These are phyloP conservation scores for Chaetomium globosum DNA, from an alignment of 2,329 filamentous ascomycete species.

Conservation along the genomic window DNA sequence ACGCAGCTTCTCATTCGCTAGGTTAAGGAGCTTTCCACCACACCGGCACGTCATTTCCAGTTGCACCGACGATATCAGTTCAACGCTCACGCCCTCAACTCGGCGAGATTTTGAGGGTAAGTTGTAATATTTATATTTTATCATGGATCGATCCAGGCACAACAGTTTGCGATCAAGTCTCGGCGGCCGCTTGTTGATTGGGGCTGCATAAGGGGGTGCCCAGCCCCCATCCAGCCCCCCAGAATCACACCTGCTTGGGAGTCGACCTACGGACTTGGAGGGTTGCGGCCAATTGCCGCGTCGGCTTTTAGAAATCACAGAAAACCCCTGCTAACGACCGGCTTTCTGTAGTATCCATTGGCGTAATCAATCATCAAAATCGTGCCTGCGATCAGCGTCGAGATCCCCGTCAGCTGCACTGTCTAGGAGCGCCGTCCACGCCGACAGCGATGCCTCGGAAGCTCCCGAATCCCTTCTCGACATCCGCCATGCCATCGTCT, in stretches of 20 bases:
- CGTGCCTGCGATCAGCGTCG: conserved; percentile 17
- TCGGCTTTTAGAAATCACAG: not conserved
- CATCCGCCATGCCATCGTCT: conserved; percentile 50
- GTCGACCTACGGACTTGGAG: not conserved
- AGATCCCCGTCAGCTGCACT: not conserved
- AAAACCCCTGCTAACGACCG: conserved; percentile 18
- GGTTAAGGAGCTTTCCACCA: not conserved
- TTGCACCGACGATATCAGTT: not conserved
- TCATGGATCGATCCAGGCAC: not conserved
- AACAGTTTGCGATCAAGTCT: not conserved
- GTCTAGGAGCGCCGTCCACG: not conserved
- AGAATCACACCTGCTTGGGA: conserved; percentile 5
- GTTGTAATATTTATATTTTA: conserved; percentile 6
- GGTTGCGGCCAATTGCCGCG: not conserved
- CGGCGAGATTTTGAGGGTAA: not conserved
- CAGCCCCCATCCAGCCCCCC: not conserved
- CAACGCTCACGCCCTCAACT: not conserved
- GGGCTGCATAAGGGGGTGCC: conserved; percentile 13
- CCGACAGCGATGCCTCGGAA: conserved; percentile 58
- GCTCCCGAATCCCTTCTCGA: conserved; percentile 60
- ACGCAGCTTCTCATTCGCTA: conserved; percentile 24
- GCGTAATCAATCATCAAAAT: conserved; percentile 21
- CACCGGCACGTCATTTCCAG: conserved; percentile 14
- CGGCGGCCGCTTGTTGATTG: not conserved
- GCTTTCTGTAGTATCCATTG: conserved; percentile 27